Base-by-base conservation (phyloP, 345 rosid species). In the Camelina laxa region DNA sequence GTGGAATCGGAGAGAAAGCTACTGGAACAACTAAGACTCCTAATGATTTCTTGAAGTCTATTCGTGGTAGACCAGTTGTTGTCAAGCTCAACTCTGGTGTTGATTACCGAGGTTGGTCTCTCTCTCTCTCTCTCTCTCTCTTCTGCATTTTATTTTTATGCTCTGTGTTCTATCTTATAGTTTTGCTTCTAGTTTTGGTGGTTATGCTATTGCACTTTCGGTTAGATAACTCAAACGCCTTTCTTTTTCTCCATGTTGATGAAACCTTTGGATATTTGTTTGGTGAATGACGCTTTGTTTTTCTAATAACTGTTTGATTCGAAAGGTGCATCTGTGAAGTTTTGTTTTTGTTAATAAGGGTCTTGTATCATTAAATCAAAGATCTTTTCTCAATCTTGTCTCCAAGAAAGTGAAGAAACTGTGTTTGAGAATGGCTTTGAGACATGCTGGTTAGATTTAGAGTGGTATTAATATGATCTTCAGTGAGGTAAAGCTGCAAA, bases 81-180 rank as follows among this genome's bases (percentile, higher is more conserved):
- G 96, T 92, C 20, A 92, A 92, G 74, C 81, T 92, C 60, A 90
- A 91, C 70, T 91, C 93, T 44, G 91, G 97, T 35, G 91, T 88
- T 21, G 93, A 89, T 73, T 91, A 91, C 66, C 75, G 93, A 84
- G 97, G 93, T 88, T 6, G 27, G 20, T 47, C 20, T 47, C n/a
- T n/a, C 75, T 74, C n/a, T n/a, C n/a, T n/a, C n/a, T n/a, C n/a
- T n/a, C n/a, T n/a, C n/a, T n/a, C 50, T 41, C 2, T 8, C 2
- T 80, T 56, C 51, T 35, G 15, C 47, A 36, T 19, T 36, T 67
- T 38, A 9, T 20, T 21, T 22, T n/a, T 21, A 45, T 31, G 35
- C 35, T 0, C 35, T 31, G 8, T 19, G 15, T 53, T 14, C 16
- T 57, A 33, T 11, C n/a, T 35, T 21, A 1, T 33, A 65, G 7